Evolutionary conservation across 306 rosid species (phyloP), one percentile per base, ranked within the genome.

Genomic region (Vigna hirtella): DNA sequence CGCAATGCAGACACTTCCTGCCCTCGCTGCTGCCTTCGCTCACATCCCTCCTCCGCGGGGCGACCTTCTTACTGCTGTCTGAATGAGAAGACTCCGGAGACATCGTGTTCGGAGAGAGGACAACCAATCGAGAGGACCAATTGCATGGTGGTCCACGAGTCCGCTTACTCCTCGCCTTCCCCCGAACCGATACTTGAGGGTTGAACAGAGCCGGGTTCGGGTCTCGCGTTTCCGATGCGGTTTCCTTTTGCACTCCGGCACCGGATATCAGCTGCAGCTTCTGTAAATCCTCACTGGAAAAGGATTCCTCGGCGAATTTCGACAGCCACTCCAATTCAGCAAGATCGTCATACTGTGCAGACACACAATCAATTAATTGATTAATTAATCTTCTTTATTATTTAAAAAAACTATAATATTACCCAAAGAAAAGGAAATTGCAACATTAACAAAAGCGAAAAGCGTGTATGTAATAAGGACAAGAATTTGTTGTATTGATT

Each of bases 311-410:
- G 18, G 73, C 91, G 48, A 93, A 83, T 85, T 90, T 95, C 0
- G 98, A 89, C 9, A 95, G 79, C 98, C 98, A 95, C 83, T 95
- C 99, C 62, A 95, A 88, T 82, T 91, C 98, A 15, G 97, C 98
- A 59, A 89, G 67, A 49, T 93, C 98, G 73, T 95, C 98, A 64
- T 83, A 88, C 57, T 34, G 20, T 12, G 38, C 20, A 40, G 9
- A 15, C 2, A 32, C 20, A 58, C 20, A 66, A 4, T 7, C 2
- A 32, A 7, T 61, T 30, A n/a, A 34, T 36, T 30, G 7, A 6
- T 58, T 22, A 43, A 9, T 43, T 40, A 20, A 20, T 20, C 22
- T 20, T 20, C 22, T 20, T 9, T 8, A 0, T 55, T 3, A 57
- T 12, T 22, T 59, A 0, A 13, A 56, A 56, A 9, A 1, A 9